Base-by-base conservation (phyloP, 2,329 filamentous ascomycete species). In the Tolypocladium endophyticum region DNA sequence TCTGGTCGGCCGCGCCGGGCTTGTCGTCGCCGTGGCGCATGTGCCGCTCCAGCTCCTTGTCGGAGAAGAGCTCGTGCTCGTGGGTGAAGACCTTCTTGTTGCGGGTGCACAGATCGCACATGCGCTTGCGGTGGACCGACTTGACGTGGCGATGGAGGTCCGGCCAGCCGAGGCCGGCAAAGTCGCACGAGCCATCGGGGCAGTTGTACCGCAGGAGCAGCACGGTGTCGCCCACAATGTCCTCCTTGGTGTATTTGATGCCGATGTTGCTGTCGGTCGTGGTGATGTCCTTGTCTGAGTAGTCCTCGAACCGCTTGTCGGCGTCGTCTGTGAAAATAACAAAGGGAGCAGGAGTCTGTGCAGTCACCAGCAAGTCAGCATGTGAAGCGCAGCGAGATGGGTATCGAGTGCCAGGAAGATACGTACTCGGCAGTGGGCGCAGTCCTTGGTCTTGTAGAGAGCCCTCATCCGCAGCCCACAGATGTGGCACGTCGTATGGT, bases 1-100 rank as follows among this genome's bases (percentile, higher is more conserved):
- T 97, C 77, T 97, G 94, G 67, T 97, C 90, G 43, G 89, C 79
- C 0, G 92, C 88, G 39, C 94, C 93, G 4, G 93, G 92, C 64
- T 88, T 88, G 71, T 97, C 90, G 69, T 99, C 94, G 60, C 94
- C 94, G 63, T 88, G 86, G 63, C 85, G 89, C 81, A 97, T 95
- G 72, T 99, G 94, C 68, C 85, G 89, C 65, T 89, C 86, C 56
- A 97, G 79, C 66, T 93, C 90, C 63, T 87, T 83, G 62, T 86
- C 82, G 0, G 89, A 88, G 72, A 97, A 97, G 1, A 99, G 81
- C 63, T 95, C 90, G 71, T 99, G 94, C 74, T 99, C 94, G 74
- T 99, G 94, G 1, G 94, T 97, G 68, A 99, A 99, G 39, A 97
- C 92, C 70, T 96, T 97, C 76, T 99, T 99, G 78, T 97, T 92